A percentile compares a stretch with the other conserved stretches of the same genome.
Conservation (phyloP, 768 basidiomycete genomes). For the Lactarius vividus region DNA sequence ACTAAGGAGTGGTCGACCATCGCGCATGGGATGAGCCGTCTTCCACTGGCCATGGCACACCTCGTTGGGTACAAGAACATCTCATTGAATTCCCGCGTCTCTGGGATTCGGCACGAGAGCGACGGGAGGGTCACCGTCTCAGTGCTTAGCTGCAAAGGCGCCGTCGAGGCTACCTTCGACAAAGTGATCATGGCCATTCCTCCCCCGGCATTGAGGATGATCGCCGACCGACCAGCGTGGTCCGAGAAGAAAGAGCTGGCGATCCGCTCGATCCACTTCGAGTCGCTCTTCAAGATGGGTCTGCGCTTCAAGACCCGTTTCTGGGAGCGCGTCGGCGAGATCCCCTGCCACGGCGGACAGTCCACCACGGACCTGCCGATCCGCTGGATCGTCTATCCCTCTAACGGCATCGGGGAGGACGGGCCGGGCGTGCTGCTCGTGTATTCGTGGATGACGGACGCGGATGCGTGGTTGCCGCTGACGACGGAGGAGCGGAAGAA, state of each 20-base stretch:
- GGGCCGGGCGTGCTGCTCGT: constrained; percentile 33
- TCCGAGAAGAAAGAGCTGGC: constrained; percentile 27
- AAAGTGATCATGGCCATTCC: constrained; percentile 30
- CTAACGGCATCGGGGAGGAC: constrained; percentile 23
- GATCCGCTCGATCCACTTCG: constrained; percentile 31
- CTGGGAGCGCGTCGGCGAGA: constrained; percentile 23
- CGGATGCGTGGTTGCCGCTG: constrained; percentile 28
- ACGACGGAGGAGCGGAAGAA: constrained; percentile 26
- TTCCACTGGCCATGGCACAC: constrained; percentile 29
- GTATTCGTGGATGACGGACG: constrained; percentile 33
- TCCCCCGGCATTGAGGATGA: constrained; percentile 31
- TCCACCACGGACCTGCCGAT: constrained; percentile 28
- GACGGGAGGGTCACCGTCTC: constrained; percentile 23
- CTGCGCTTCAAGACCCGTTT: constrained; percentile 29
- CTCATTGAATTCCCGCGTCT: constrained; percentile 29
- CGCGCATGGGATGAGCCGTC: constrained; percentile 30
- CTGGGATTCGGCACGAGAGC: constrained; percentile 20
- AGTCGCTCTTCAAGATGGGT: constrained; percentile 31
- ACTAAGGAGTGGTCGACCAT: constrained; percentile 30
- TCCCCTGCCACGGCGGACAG: constrained; percentile 22
- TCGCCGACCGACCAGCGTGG: constrained; percentile 30
- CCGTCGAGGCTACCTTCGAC: constrained; percentile 26
- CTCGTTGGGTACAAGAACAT: constrained; percentile 29
- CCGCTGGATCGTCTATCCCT: constrained; percentile 27
- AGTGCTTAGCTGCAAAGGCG: constrained; percentile 1